These are phyloP conservation scores for Gossypium longicalyx DNA, from an alignment of 345 rosid species.

Conservation along the genomic window DNA sequence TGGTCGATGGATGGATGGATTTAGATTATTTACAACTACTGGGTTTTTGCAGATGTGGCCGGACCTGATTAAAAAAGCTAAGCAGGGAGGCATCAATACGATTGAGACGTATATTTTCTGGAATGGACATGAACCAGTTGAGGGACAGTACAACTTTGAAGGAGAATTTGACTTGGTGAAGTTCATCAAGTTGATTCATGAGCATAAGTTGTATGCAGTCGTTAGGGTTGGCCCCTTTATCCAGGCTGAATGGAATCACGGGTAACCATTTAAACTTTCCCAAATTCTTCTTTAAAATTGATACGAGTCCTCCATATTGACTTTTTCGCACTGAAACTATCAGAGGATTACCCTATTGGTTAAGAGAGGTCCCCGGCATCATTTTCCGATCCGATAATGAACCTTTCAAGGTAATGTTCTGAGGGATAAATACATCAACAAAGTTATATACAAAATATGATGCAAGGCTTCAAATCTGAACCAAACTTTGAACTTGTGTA, in stretches of 20 bases:
- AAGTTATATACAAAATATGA: background rate
- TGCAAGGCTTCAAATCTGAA: background rate
- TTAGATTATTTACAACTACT: background rate
- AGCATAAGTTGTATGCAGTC: slow-evolving; percentile 55
- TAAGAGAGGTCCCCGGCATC: slow-evolving; percentile 66
- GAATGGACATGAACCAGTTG: slow-evolving; percentile 55
- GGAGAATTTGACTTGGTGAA: slow-evolving; percentile 70
- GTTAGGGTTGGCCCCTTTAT: slow-evolving; percentile 86
- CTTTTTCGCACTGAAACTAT: background rate
- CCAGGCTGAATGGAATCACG: slow-evolving; percentile 97
- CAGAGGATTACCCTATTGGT: slow-evolving; percentile 92
- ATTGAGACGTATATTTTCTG: slow-evolving; percentile 67
- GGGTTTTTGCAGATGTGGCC: slow-evolving; percentile 49
- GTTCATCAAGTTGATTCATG: slow-evolving; percentile 56
- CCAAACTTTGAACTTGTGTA: slow-evolving; percentile 15
- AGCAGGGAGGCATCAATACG: slow-evolving; percentile 50
- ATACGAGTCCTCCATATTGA: background rate
- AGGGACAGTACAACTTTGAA: slow-evolving; percentile 66
- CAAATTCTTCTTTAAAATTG: background rate
- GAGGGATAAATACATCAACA: background rate
- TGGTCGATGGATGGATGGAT: background rate
- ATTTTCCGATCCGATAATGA: slow-evolving; percentile 67
- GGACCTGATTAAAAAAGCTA: slow-evolving; percentile 39
- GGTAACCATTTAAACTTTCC: slow-evolving; percentile 43
- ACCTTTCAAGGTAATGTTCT: slow-evolving; percentile 64